Base-by-base conservation (phyloP, 2,329 filamentous ascomycete species). In the Ramichloridium luteum region DNA sequence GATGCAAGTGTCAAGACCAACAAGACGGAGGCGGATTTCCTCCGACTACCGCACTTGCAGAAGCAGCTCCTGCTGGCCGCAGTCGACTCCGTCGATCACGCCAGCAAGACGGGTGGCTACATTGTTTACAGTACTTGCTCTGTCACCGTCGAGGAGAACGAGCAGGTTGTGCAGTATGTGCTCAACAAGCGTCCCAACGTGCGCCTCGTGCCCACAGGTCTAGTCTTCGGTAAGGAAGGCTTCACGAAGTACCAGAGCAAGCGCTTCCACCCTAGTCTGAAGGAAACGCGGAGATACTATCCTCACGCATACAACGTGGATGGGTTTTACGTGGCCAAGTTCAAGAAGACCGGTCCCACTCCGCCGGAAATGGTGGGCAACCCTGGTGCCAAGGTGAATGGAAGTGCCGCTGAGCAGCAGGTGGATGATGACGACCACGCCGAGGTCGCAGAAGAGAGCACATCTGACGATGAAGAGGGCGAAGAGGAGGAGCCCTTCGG, bases 1-100 rank as follows among this genome's bases (percentile, higher is more conserved):
- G 90, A 98, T 59, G 74, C 88, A 17, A 84, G 80, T 43, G 85
- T 98, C 47, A 98, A 98, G 70, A 96, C 88, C 14, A 96, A 94
- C 67, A 96, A 96, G 68, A 92, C 82, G 8, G 84, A 93, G 55
- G 79, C 78, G 44, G 90, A 98, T 58, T 98, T 98, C 65, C 73
- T 94, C 58, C 75, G 80, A 51, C 73, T 98, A 31, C 86, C 90
- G 0, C 90, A 98, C 59, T 72, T 84, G 37, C 90, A 98, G 60
- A 94, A 94, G 59, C 86, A 96, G 61, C 70, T 98, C 34, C 65
- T 98, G 9, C 72, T 98, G 16, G 75, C 85, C 5, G 90, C 90
- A 29, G 93, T 98, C 42, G 90, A 98, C 62, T 93, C 83, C 0
- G 83, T 92, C 11, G 85, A 94, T 56, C 86, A 94, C 54, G 65